Evolutionary conservation across 1,284 basidiomycete species (phyloP), one percentile per base, ranked within the genome.

Genomic region (Thecaphora thlaspeos): DNA sequence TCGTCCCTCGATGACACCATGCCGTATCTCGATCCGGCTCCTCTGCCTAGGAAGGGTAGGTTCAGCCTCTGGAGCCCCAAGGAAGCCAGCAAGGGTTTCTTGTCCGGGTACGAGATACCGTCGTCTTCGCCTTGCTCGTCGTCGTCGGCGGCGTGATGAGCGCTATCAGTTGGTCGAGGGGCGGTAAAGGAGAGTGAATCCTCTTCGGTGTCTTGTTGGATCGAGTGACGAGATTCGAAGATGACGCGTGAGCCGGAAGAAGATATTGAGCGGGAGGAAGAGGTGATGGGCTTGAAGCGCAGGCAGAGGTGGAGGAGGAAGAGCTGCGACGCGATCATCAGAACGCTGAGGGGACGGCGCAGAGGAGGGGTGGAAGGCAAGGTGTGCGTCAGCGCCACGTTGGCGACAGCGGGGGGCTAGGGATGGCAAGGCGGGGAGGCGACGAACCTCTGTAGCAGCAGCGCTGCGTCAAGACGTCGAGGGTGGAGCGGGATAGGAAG

Each of bases 221-320:
- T 15, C 14, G 36, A 28, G 26, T 5, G 5, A 11, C 26, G 38
- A 1, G 49, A 49, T n/a, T 63, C 42, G 30, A 64, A 64, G 18
- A 64, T 43, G 22, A 64, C 56, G 15, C 61, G 40, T 4, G 61
- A 50, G 9, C 56, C 56, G 50, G 59, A 53, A 39, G 52, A 56
- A 11, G 49, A 52, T 19, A 64, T 56, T 28, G 56, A 60, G 52
- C 51, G 55, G 34, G 51, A 51, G 50, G 46, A 55, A 42, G 44
- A 46, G 3, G 50, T 54, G 26, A 62, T 61, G 19, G 79, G 78
- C 18, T 67, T 61, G 61, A 80, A 82, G 50, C 80, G 73, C 22
- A 83, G 71, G 60, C 82, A 82, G 26, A 82, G 78, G 36, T 80
- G 79, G 38, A 83, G 78, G 18, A 83, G 76, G 15, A 74, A 73